Evolutionary conservation across 1,139 yeast species (phyloP).

Genomic region (Nadsonia commutata): DNA sequence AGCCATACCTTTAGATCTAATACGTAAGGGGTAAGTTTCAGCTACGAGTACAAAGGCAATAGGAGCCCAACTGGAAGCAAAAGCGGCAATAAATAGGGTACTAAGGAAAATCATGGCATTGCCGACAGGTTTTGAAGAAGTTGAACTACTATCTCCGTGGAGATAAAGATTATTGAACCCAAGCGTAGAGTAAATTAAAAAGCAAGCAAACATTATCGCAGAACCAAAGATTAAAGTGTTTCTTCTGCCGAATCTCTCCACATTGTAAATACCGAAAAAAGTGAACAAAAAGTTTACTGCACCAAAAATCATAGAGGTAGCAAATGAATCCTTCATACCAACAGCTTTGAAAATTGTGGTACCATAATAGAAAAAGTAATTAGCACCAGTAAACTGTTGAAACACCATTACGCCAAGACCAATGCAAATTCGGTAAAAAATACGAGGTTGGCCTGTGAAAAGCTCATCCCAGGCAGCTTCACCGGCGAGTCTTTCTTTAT

Average conservation of each 20-base stretch:
- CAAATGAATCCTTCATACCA: conserved; percentile 58
- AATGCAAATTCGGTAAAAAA: conserved; percentile 46
- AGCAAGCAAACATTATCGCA: conserved; percentile 47
- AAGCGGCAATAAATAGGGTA: conserved; percentile 66
- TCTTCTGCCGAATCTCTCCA: conserved; percentile 63
- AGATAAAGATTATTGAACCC: conserved; percentile 52
- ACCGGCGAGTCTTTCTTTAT: conserved; percentile 48
- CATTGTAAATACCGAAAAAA: conserved; percentile 47
- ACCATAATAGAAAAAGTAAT: conserved; percentile 73
- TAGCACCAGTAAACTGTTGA: conserved; percentile 71
- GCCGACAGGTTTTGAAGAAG: conserved; percentile 38
- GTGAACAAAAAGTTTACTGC: conserved; percentile 68
- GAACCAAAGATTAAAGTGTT: conserved; percentile 49
- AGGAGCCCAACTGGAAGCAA: conserved; percentile 84
- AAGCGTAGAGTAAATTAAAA: conserved; percentile 50
- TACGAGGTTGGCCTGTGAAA: conserved; percentile 36
- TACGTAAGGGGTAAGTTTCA: conserved; percentile 66
- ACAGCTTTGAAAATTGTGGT: conserved; percentile 65
- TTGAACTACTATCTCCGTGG: conserved; percentile 26
- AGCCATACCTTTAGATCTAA: conserved; percentile 73
- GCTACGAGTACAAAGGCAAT: conserved; percentile 65
- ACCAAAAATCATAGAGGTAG: conserved; percentile 66
- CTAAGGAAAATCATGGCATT: conserved; percentile 65
- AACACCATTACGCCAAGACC: conserved; percentile 54
- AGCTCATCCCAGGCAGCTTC: conserved; percentile 56